Base-by-base conservation (phyloP, 2,329 filamentous ascomycete species). In the Penicillium sp. region DNA sequence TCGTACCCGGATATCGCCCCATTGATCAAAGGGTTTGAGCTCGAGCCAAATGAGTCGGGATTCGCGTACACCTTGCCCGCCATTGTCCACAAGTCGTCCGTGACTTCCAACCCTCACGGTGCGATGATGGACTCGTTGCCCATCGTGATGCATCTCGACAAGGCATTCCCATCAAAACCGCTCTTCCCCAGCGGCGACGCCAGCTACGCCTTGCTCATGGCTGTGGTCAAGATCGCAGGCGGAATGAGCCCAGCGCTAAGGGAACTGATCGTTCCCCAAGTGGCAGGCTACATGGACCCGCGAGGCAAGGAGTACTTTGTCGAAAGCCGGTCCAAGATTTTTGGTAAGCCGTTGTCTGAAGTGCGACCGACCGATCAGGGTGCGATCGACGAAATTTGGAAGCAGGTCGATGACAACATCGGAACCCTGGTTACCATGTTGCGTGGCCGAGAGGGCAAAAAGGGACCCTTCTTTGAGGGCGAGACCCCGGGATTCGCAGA, bases 401-500 rank as follows among this genome's bases (percentile, higher is more conserved):
- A 57, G 5, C 38, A 39, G 5, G 34, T 58, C 13, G 58, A 58
- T 49, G 56, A 46, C 33, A 59, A 62, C 28, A 38, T 55, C 26
- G 45, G 27, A 13, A 25, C 54, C 5, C 41, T 67, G 35, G 36
- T 60, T 24, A 47, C 53, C 29, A 61, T 68, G 59, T 39, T 67
- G 34, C 56, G 58, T 28, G 66, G 63, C 0, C 45, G 50, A 8
- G 46, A 52, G 5, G 61, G 60, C 9, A 68, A 67, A 50, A 57
- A 56, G 5, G 66, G 66, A 0, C 64, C 63, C 1, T 68, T 67
- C 48, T 58, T 67, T 6, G 66, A 68, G 39, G 65, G 66, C 8
- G 61, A 66, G 18, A 59, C 43, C 35, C 48, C 61, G 2, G 57
- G 62, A 1, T 67, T 59, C 51, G 66, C 61, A 45, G 66, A 68